Conservation (phyloP, 1,139 yeast species). For the Saccharomycopsis hybrid region DNA sequence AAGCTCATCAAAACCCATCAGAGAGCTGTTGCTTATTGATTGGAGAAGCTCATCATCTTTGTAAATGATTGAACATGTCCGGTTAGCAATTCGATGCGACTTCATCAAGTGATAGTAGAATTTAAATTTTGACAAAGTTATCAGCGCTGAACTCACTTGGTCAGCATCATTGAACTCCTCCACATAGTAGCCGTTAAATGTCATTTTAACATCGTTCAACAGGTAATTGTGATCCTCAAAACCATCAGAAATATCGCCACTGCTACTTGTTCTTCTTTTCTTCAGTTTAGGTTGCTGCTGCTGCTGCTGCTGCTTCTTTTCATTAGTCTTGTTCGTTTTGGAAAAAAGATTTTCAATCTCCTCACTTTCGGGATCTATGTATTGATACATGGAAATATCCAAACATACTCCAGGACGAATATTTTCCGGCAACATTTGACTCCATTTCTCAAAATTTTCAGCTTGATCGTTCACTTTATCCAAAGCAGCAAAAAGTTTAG, state of each 20-base stretch:
- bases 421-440: conserved; percentile 22
- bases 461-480: conserved; percentile 23
- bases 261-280: too few relatives aligned
- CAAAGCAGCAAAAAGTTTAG: background rate
- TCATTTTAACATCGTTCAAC: background rate
- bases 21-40: background rate
- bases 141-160: background rate
- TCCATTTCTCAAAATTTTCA: conserved; percentile 24
- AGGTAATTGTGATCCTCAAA: too few relatives aligned
- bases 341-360: too few relatives aligned
- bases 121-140: conserved; percentile 7
- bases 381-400: conserved; percentile 9
- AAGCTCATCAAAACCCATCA: background rate
- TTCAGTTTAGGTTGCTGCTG: too few relatives aligned
- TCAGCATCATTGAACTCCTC: background rate
- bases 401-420: conserved; percentile 9
- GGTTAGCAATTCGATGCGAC: conserved; percentile 11
- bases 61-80: conserved; percentile 3
- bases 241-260: too few relatives aligned
- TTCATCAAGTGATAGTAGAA: conserved; percentile 10
- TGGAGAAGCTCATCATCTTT: conserved; percentile 6
- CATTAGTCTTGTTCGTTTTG: too few relatives aligned
- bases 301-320: too few relatives aligned
- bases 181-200: background rate
- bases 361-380: conserved; percentile 6